These are phyloP conservation scores for Saturnispora sekii DNA, from an alignment of 805 yeast species.

Conservation along the genomic window DNA sequence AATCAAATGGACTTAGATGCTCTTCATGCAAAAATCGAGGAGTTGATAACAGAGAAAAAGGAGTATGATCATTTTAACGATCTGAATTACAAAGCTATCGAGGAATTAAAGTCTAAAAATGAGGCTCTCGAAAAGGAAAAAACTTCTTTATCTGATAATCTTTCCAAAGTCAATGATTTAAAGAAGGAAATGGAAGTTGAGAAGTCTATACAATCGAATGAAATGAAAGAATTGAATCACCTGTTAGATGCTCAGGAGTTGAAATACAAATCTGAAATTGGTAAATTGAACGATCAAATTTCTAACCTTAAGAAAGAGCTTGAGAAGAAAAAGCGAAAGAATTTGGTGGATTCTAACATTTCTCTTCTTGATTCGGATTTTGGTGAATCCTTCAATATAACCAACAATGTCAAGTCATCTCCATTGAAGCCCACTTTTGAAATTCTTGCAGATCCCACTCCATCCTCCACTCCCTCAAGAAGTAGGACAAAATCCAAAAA, in stretches of 20 bases:
- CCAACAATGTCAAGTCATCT: slow-evolving; percentile 2
- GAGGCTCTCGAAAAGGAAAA: not conserved
- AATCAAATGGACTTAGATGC: not conserved
- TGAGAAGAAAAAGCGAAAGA: slow-evolving; percentile 2
- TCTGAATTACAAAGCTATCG: not conserved
- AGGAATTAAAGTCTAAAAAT: not conserved
- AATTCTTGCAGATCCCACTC: slow-evolving; percentile 4
- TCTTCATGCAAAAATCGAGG: not conserved
- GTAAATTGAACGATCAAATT: not conserved
- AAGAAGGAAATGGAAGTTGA: not conserved
- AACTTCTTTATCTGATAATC: not conserved
- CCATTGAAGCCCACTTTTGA: slow-evolving; percentile 4
- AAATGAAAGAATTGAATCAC: not conserved
- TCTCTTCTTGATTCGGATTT: slow-evolving; percentile 3
- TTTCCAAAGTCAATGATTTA: not conserved
- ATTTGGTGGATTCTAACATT: slow-evolving; percentile 1
- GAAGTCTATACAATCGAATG: not conserved
- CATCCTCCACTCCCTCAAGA: not conserved
- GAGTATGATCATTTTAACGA: not conserved
- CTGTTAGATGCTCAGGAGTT: not conserved
- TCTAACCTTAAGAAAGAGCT: not conserved
- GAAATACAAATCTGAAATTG: not conserved
- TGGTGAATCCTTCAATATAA: not conserved
- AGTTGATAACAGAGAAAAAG: not conserved
- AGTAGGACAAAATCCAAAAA: slow-evolving; percentile 2